phyloP scores from a whole-genome alignment of 2,329 filamentous ascomycete species.

The Escovopsis sp. region DNA sequence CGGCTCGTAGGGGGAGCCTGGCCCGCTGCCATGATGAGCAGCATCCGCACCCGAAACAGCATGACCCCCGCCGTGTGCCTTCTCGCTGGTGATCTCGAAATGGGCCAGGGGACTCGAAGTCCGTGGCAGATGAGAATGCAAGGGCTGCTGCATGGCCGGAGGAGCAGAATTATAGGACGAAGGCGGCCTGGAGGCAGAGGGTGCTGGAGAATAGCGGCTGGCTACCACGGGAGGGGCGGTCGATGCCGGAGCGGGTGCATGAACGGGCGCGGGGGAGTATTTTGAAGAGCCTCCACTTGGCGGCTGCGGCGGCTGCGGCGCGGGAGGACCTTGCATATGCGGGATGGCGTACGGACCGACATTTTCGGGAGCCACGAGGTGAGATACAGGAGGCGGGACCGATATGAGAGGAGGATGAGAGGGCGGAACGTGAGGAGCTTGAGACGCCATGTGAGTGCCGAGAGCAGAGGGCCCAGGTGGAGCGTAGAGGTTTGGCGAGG shows the following conservation, averaged over 20 bases:
- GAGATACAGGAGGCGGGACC: conserved; percentile 2
- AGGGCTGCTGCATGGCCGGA: conserved; percentile 26
- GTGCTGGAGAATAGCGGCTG: conserved; percentile 40
- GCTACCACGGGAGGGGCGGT: conserved; percentile 23
- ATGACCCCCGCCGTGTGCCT: conserved; percentile 11
- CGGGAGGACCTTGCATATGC: conserved; percentile 14
- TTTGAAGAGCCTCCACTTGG: conserved; percentile 25
- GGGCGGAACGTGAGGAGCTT: conserved; percentile 11
- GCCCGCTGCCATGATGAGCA: conserved; percentile 30
- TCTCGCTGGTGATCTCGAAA: conserved; percentile 38
- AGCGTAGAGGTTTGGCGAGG: conserved; percentile 23
- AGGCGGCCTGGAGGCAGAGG: conserved; percentile 24
- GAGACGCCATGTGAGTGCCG: conserved; percentile 9
- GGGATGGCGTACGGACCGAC: conserved; percentile 39
- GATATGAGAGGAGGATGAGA: conserved; percentile 3
- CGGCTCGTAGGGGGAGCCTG: conserved; percentile 39
- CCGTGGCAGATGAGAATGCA: conserved; percentile 44
- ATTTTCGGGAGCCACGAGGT: conserved; percentile 38
- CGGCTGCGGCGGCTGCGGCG: conserved; percentile 17
- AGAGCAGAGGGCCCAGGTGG: conserved; percentile 14
- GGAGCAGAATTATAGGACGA: conserved; percentile 25
- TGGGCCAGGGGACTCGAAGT: conserved; percentile 53
- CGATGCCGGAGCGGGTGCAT: conserved; percentile 24
- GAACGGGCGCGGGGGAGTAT: conserved; percentile 48
- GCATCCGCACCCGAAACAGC: conserved; percentile 22